These are phyloP conservation scores for Saccharomycopsis guyanensis DNA, from an alignment of 805 yeast species.

Conservation along the genomic window DNA sequence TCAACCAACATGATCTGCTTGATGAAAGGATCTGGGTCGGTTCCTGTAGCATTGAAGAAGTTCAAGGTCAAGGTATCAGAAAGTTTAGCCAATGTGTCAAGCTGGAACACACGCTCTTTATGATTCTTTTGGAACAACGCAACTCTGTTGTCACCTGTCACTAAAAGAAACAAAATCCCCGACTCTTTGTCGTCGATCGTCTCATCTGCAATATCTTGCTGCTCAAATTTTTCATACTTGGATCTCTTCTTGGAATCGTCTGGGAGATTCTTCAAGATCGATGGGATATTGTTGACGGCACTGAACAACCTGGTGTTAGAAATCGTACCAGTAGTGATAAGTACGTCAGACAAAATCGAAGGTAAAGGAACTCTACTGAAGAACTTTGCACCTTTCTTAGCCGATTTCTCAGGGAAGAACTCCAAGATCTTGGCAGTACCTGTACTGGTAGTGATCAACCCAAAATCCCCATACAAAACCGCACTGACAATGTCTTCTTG, in stretches of 20 bases:
- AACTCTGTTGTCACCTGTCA: slow-evolving; percentile 67
- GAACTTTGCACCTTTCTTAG: slow-evolving; percentile 18
- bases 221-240: neutral
- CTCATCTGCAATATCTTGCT: neutral
- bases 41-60: slow-evolving; percentile 20
- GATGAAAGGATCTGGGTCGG: slow-evolving; percentile 30
- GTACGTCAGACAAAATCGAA: slow-evolving; percentile 14
- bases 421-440: slow-evolving; percentile 19
- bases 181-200: slow-evolving; percentile 14
- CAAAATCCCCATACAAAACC: slow-evolving; percentile 10
- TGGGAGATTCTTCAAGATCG: slow-evolving; percentile 11
- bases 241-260: slow-evolving; percentile 4
- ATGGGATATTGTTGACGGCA: slow-evolving; percentile 5
- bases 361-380: slow-evolving; percentile 16
- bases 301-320: slow-evolving; percentile 6
- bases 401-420: slow-evolving; percentile 13
- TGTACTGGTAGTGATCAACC: slow-evolving; percentile 15
- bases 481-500: slow-evolving; percentile 18
- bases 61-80: slow-evolving; percentile 25
- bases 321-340: slow-evolving; percentile 17
- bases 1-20: slow-evolving; percentile 59
- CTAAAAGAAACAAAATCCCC: slow-evolving; percentile 16
- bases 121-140: slow-evolving; percentile 53
- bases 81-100: slow-evolving; percentile 31
- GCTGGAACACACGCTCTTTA: slow-evolving; percentile 32